Conservation (phyloP, 495 filamentous ascomycete genomes). For the Jackrogersella multiformis region DNA sequence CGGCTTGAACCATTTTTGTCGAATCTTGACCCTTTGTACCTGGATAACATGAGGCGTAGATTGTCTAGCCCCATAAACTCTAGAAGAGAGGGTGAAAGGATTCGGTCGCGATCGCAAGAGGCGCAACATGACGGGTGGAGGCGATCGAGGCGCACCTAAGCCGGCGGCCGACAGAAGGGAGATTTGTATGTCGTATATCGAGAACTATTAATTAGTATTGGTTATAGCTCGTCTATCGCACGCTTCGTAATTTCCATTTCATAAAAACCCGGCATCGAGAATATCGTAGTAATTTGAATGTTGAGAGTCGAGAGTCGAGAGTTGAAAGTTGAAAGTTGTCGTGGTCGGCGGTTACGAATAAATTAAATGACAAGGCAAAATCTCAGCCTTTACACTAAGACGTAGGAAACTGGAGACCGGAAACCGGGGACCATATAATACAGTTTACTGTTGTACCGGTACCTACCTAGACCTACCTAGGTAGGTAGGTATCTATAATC, state of each 20-base stretch:
- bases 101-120: constrained; percentile 44
- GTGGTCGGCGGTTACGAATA: background rate
- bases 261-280: background rate
- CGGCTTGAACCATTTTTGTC: constrained; percentile 40
- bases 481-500: too few species aligned
- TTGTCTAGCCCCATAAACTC: constrained; percentile 14
- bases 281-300: background rate
- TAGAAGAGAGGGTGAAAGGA: constrained; percentile 23
- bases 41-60: constrained; percentile 22
- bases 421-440: too few species aligned
- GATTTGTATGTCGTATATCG: background rate
- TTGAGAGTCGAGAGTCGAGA: too few species aligned
- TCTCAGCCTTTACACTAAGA: constrained; percentile 18
- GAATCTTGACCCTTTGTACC: constrained; percentile 49
- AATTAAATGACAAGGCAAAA: constrained; percentile 24
- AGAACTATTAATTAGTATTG: background rate
- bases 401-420: background rate
- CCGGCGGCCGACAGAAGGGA: constrained; percentile 47
- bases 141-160: constrained; percentile 46
- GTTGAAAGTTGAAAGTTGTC: background rate
- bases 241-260: background rate
- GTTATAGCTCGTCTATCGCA: background rate
- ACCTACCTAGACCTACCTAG: too few species aligned
- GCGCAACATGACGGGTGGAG: constrained; percentile 48
- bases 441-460: too few species aligned